Evolutionary conservation across 164 flowering plant species (phyloP).

Genomic region (Taxillus chinensis): DNA sequence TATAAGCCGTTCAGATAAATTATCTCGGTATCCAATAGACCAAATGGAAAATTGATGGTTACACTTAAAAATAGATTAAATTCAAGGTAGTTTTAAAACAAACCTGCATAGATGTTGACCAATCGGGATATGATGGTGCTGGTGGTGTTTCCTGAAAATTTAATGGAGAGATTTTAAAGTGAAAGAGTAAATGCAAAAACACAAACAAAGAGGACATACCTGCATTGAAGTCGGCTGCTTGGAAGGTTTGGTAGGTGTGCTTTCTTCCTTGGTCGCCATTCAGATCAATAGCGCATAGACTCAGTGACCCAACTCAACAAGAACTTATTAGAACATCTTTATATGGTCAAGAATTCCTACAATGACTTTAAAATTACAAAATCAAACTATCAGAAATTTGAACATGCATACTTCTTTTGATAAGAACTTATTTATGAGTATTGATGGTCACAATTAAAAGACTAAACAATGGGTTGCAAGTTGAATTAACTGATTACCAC

Average conservation of each 20-base stretch:
- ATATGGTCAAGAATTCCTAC: neutral
- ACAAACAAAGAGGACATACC: conserved; percentile 16
- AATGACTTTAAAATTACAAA: neutral
- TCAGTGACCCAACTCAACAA: neutral
- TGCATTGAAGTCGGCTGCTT: conserved; percentile 38
- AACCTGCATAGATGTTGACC: conserved; percentile 88
- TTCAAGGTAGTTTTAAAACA: conserved; percentile 2
- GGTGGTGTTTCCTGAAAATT: conserved; percentile 38
- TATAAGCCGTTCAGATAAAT: conserved; percentile 12
- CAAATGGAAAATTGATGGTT: neutral
- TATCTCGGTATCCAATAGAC: neutral
- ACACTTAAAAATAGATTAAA: neutral
- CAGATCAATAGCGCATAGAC: conserved; percentile 1
- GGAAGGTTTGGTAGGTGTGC: conserved; percentile 43
- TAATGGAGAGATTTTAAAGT: neutral
- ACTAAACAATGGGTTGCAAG: too few relatives aligned
- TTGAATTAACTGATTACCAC: too few relatives aligned
- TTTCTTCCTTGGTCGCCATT: conserved; percentile 63
- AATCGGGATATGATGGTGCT: conserved; percentile 55
- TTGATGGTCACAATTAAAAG: too few relatives aligned
- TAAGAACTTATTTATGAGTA: neutral
- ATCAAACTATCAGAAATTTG: neutral
- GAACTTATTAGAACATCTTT: neutral
- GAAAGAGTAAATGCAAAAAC: neutral
- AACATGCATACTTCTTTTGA: neutral